Percentiles rank a stretch among this genome's conserved stretches.
These are phyloP conservation scores for Sarcocystis neurona DNA, from an alignment of 169 alveolate genomes.

Conservation along the genomic window DNA sequence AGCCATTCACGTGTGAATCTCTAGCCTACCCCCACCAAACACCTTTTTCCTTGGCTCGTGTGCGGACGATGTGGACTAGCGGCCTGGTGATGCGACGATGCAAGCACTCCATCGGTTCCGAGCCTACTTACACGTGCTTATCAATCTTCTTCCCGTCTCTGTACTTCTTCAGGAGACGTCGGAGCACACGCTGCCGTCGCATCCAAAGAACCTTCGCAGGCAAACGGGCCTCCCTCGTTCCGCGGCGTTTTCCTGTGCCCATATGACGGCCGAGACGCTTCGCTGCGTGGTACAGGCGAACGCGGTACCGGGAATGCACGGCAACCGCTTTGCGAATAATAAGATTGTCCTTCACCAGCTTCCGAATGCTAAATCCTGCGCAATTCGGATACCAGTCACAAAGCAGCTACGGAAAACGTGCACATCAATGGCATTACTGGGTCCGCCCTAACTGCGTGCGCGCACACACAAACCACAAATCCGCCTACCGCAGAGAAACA, in stretches of 20 bases:
- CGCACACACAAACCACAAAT: too few relatives aligned
- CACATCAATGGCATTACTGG: too few relatives aligned
- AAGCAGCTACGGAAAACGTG: conserved; percentile 1
- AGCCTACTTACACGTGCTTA: conserved; percentile 83
- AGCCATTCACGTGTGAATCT: too few relatives aligned
- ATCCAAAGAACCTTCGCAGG: conserved; percentile 97
- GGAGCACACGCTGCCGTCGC: conserved; percentile 97
- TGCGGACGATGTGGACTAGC: too few relatives aligned
- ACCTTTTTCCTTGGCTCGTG: too few relatives aligned
- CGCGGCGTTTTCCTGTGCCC: conserved; percentile 98
- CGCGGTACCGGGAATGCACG: conserved; percentile 96
- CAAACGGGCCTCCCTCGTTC: conserved; percentile 97
- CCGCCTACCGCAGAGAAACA: too few relatives aligned
- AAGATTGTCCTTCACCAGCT: conserved; percentile 96
- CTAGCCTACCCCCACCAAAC: too few relatives aligned
- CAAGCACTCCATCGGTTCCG: too few relatives aligned
- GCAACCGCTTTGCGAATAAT: conserved; percentile 95
- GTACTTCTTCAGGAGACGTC: conserved; percentile 95
- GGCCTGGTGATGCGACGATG: too few relatives aligned
- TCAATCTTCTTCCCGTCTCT: conserved; percentile 96
- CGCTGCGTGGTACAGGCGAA: conserved; percentile 85
- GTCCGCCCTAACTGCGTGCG: too few relatives aligned
- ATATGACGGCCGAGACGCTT: conserved; percentile 93
- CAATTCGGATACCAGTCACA: neutral
- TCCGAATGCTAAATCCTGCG: conserved; percentile 77